These are phyloP conservation scores for Penicillium sp. DNA, from an alignment of 2,329 filamentous ascomycete genomes.

Conservation along the genomic window DNA sequence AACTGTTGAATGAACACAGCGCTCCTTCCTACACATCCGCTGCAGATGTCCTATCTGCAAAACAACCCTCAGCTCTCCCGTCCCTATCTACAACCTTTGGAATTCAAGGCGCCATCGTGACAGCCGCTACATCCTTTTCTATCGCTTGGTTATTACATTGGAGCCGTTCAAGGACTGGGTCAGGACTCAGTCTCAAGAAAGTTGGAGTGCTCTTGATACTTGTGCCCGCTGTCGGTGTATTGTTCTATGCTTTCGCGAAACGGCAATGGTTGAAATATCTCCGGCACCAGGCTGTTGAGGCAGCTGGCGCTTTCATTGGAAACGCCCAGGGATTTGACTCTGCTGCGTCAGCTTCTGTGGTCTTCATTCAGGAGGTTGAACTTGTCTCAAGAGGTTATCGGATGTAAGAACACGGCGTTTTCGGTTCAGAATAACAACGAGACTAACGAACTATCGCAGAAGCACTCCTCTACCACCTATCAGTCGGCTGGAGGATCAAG, in stretches of 20 bases:
- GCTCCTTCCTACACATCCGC: constrained; percentile 42
- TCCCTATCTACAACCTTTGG: constrained; percentile 51
- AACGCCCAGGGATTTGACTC: constrained; percentile 79
- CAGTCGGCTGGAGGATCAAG: constrained; percentile 80
- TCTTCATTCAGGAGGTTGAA: constrained; percentile 91
- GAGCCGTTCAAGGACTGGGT: constrained; percentile 57
- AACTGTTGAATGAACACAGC: constrained; percentile 68
- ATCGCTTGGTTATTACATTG: constrained; percentile 69
- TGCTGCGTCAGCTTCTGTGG: constrained; percentile 69
- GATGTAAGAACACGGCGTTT: constrained; percentile 55
- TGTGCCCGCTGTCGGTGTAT: constrained; percentile 52
- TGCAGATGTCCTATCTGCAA: constrained; percentile 32
- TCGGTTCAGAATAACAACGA: not conserved
- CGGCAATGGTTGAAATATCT: constrained; percentile 80
- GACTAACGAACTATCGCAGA: constrained; percentile 47
- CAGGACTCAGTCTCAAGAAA: constrained; percentile 40
- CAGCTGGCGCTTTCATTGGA: constrained; percentile 66
- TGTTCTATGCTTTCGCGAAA: constrained; percentile 69
- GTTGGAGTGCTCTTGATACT: constrained; percentile 43
- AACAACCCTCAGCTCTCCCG: constrained; percentile 29
- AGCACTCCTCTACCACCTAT: constrained; percentile 90
- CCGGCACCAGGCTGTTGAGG: constrained; percentile 68
- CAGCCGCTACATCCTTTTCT: constrained; percentile 61
- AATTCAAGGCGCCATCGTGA: constrained; percentile 63
- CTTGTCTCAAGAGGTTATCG: constrained; percentile 87